Evolutionary conservation across 768 basidiomycete species (phyloP), one percentile per base, ranked within the genome.

Genomic region (Termitomyces sp.): DNA sequence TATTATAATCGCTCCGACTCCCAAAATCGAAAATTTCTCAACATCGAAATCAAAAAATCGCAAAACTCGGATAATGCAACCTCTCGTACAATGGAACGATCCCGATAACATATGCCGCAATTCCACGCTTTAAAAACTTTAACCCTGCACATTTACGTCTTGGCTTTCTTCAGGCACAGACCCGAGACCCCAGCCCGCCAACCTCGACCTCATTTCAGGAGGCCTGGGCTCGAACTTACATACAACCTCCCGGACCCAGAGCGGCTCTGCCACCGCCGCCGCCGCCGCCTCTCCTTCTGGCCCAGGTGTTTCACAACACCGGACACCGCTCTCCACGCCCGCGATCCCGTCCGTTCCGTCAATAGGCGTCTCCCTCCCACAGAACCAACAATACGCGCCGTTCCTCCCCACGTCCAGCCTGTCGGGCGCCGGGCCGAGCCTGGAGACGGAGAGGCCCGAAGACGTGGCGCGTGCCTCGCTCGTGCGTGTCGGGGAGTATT

Each of bases 401-500:
- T 88, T 88, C 68, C 67, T 88, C 30, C 81, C 84, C 28, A 73
- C 78, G 11, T 78, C 49, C 8, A 13, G 8, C 14, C 13, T 33
- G 46, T 1, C 32, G 8, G 26, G 28, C 2, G n/a, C 5, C 11
- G 52, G 16, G 3, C 20, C 40, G 33, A 44, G 20, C 6, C 10
- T 76, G 11, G 83, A 82, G 63, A 71, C 74, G n/a, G 77, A 43
- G 54, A 10, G 22, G 3, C 61, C 58, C 6, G 55, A 62, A 40
- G 57, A 82, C 36, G 79, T 89, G 47, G 88, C 86, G 3, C 80
- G 84, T 24, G 86, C 85, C 16, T 82, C 84, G 52, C 79, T 91
- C 58, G 76, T 83, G 63, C 88, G 89, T 68, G 87, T 92, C 84
- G 90, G 85, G 70, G 89, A 90, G 66, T 80, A 88, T 61, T 87